phyloP scores from a whole-genome alignment of 129 eudicot genomes.

The Artemisia tridentata region DNA sequence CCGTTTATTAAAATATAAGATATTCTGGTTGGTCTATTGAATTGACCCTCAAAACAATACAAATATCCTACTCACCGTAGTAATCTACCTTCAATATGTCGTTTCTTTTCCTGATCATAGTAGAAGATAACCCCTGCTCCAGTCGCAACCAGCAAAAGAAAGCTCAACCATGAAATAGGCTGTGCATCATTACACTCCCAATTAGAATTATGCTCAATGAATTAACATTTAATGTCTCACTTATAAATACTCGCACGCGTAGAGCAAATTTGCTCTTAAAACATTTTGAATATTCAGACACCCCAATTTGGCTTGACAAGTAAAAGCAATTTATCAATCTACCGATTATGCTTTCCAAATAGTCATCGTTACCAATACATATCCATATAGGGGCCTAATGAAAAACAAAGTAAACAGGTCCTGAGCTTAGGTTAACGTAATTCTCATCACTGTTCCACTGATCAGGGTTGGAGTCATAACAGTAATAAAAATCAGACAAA shows the following conservation, averaged over 20 bases:
- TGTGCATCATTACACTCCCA: conserved; percentile 28
- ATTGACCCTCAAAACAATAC: conserved; percentile 25
- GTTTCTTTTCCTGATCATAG: conserved; percentile 80
- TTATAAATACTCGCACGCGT: neutral
- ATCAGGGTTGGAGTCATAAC: conserved; percentile 14
- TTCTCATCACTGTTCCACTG: no score
- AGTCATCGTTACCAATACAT: no score
- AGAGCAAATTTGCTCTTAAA: neutral
- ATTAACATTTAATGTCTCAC: conserved; percentile 10
- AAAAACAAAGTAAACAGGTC: no score
- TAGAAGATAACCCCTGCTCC: conserved; percentile 85
- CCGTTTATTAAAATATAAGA: neutral
- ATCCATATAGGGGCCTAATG: no score
- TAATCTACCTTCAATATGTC: conserved; percentile 87
- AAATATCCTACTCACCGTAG: conserved; percentile 64
- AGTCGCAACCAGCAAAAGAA: conserved; percentile 75
- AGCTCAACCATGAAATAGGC: conserved; percentile 98
- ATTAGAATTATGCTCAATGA: neutral
- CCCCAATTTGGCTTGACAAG: no score
- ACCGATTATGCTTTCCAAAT: no score
- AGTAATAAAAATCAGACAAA: neutral
- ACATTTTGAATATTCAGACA: neutral
- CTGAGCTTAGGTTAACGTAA: no score
- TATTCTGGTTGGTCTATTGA: neutral
- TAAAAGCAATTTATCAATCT: no score